Percentiles rank a stretch among this genome's conserved stretches.
Conservation (phyloP, 768 basidiomycete species). For the Podaxis rugospora region DNA sequence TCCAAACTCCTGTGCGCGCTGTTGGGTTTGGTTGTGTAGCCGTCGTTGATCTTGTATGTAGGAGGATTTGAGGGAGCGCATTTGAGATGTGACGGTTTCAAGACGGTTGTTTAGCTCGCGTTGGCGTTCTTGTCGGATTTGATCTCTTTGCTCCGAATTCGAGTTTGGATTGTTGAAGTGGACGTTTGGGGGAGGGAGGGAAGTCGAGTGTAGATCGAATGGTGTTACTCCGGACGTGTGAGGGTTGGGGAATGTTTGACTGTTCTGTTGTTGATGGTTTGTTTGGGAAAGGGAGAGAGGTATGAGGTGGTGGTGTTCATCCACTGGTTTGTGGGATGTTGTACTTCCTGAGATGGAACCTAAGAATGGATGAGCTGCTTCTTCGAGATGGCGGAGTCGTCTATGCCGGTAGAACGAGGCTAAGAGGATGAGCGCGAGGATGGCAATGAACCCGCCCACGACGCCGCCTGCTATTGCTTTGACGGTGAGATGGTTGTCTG, state of each 20-base stretch:
- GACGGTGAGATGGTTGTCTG: background rate
- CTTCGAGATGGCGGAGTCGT: background rate
- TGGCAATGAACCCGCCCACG: constrained; percentile 8
- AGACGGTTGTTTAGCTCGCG: background rate
- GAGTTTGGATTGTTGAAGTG: background rate
- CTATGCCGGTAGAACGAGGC: constrained; percentile 3
- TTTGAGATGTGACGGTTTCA: background rate
- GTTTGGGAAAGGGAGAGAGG: background rate
- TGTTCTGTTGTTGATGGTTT: background rate
- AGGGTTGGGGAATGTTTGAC: background rate
- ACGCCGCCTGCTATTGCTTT: constrained; percentile 8
- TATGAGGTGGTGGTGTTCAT: background rate
- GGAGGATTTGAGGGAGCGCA: background rate
- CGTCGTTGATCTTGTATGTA: background rate
- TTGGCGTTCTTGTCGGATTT: background rate
- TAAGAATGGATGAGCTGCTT: background rate
- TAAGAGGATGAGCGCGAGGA: background rate
- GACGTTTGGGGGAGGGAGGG: background rate
- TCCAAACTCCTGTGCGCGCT: background rate
- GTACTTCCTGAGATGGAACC: background rate
- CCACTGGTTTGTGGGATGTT: background rate
- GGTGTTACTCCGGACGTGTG: background rate
- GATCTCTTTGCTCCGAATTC: background rate
- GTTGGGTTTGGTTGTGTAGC: background rate
- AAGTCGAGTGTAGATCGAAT: background rate